Base-by-base conservation (phyloP, 495 filamentous ascomycete genomes). In the Trichoderma asperelloides region DNA sequence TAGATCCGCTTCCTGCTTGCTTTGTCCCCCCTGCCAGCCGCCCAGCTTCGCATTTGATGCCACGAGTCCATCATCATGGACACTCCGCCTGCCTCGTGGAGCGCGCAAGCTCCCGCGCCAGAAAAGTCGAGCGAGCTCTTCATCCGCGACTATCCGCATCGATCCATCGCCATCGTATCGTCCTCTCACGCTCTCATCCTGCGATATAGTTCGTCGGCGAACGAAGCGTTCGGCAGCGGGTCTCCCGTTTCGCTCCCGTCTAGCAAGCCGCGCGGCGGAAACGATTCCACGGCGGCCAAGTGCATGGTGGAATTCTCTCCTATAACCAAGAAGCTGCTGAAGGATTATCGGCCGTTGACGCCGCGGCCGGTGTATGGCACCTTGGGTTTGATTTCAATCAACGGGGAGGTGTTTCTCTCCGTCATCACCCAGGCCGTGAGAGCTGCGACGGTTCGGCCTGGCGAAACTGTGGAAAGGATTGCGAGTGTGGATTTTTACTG, bases 401-500 rank as follows among this genome's bases (percentile, higher is more conserved):
- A 86, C 62, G 82, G 87, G 33, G 94, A 97, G 82, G 87, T 96
- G 18, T 98, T 98, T 72, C 82, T 98, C 23, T 95, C 92, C 70
- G 89, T 97, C n/a, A 88, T 98, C 33, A 96, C 87, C 47, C 82
- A 85, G 49, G 88, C 91, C 45, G 83, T 83, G 9, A 85, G 87
- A 62, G 93, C 93, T 23, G 96, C 95, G 41, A 89, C 85, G 23
- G 85, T 97, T 45, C 83, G 92, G 63, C 92, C 94, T 0, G 91
- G 89, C 15, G 95, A 98, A 80, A 91, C 87, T 8, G 89, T 98
- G 25, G 88, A 92, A 73, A 89, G 86, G 75, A 97, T 98, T 65
- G 84, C 88, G 69, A 86, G 84, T 27, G 94, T 98, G 67, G 91
- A 94, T 65, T 98, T 98, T 75, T 91, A 96, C 75, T 98, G 95